Base-by-base conservation (phyloP, 169 alveolate genomes). In the Perkinsus olseni region DNA sequence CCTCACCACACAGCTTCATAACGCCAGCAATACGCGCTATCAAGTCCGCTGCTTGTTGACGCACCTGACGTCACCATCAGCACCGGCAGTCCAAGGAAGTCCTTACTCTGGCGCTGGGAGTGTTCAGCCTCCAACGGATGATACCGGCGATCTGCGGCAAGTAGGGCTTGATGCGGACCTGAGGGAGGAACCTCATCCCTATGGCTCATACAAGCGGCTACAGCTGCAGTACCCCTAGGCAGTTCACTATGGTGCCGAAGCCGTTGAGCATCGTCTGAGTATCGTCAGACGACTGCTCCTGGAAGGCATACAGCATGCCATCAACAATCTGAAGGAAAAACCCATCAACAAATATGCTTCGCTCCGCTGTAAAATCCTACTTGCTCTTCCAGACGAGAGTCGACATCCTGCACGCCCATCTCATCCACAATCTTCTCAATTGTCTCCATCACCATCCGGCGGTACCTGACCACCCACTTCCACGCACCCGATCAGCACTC, bases 31-130 rank as follows among this genome's bases (percentile, higher is more conserved):
- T 98, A 92, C 99, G 97, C 28, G 99, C 97, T 21, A 99, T 97
- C 74, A 99, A 96, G 95, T 99, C 99, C 0, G 99, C 99, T 34
- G 99, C 99, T 95, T 99, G 99, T 95, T 99, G 99, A 92, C 99
- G 97, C 38, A 99, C 98, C 91, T 98, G 97, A 28, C 82, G 0
- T 3, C 82, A 62, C 31, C n/a, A 62, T 24, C 28, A 62, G 36
- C 8, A 62, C 37, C 82, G 1, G 1, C 82, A 8, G 10, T 24
- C 36, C 51, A 34, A 11, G 31, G 31, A 50, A 6, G 40, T 94
- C 93, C 98, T 95, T 20, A 97, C 97, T 94, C 96, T 95, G n/a
- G 98, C 97, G 39, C 97, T 96, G 93, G 96, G 99, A 51, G 99
- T 98, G 74, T 98, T 97, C 62, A 98, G 97, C 94, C 99, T 97